Evolutionary conservation across 1,284 basidiomycete genomes (phyloP).

Genomic region (Pseudozyma hubeiensis): DNA sequence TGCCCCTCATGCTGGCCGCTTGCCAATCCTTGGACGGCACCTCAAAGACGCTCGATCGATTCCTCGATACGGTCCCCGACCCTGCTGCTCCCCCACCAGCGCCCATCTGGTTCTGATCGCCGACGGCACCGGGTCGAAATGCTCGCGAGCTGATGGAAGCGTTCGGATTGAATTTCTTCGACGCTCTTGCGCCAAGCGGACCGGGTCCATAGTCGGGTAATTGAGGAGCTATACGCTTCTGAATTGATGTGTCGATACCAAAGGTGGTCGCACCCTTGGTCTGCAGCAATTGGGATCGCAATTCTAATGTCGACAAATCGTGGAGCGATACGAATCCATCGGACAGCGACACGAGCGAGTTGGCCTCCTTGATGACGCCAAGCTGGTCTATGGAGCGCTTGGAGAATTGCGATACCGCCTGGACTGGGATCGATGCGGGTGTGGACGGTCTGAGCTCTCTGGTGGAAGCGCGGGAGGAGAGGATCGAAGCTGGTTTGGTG

Average conservation of each 20-base stretch:
- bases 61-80: constrained; percentile 20
- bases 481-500: constrained; percentile 24
- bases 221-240: constrained; percentile 42
- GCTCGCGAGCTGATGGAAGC: constrained; percentile 26
- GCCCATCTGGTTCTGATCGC: constrained; percentile 26
- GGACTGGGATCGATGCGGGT: constrained; percentile 22
- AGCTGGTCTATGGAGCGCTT: constrained; percentile 85
- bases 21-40: constrained; percentile 44
- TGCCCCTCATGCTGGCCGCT: constrained; percentile 51
- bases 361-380: constrained; percentile 82
- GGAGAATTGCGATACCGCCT: constrained; percentile 70
- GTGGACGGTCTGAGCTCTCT: constrained; percentile 1
- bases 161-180: constrained; percentile 22
- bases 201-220: constrained; percentile 46
- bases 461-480: constrained; percentile 17
- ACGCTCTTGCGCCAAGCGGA: constrained; percentile 34
- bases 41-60: constrained; percentile 35
- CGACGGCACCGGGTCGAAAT: constrained; percentile 39
- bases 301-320: constrained; percentile 76
- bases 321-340: constrained; percentile 73
- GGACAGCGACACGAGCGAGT: constrained; percentile 82
- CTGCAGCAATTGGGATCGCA: constrained; percentile 72
- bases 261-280: constrained; percentile 85
- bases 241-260: constrained; percentile 77
- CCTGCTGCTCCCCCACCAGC: constrained; percentile 6